Percentiles rank a stretch among this genome's conserved stretches.
These are phyloP conservation scores for maize (Zea mays) DNA, from an alignment of 176 grass and related monocot genomes.

Conservation along the genomic window Zm-B73-REFERENCE-NAM-5.0 NC_050104.1:150724501-150725000, in stretches of 20 bases:
- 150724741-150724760: not conserved
- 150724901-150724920: too few relatives aligned
- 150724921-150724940: too few relatives aligned
- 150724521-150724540: not conserved
- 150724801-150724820: too few relatives aligned
- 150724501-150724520: not conserved
- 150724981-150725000: too few relatives aligned
- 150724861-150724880: too few relatives aligned
- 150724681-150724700: slow-evolving; percentile 1
- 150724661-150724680: not conserved
- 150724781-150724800: not conserved
- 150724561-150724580: not conserved
- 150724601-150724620: not conserved
- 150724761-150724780: not conserved
- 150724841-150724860: too few relatives aligned
- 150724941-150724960: too few relatives aligned
- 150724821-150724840: too few relatives aligned
- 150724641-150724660: slow-evolving; percentile 41
- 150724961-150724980: too few relatives aligned
- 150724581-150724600: slow-evolving; percentile 11
- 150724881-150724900: too few relatives aligned
- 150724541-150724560: not conserved
- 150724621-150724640: slow-evolving; percentile 22
- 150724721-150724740: not conserved
- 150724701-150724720: not conserved